Percentiles rank a stretch among this genome's conserved stretches.
Conservation (phyloP, 768 basidiomycete species). For the Lanmaoa pseudosensibilis region DNA sequence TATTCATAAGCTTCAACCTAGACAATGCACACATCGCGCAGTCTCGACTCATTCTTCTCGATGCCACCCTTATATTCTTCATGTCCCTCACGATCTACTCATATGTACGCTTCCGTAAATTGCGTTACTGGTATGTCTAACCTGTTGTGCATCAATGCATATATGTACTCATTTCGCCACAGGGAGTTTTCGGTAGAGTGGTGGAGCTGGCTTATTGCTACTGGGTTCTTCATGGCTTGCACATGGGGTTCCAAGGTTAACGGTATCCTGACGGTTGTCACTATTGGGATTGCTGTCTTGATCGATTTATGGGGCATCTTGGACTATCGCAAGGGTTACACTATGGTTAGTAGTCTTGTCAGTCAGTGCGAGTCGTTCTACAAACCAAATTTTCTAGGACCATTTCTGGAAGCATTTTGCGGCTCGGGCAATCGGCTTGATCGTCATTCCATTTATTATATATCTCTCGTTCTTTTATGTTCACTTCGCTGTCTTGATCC, state of each 20-base stretch:
- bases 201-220: conserved; percentile 93
- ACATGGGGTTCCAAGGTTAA: conserved; percentile 99
- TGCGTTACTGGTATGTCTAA: conserved; percentile 73
- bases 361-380: not conserved
- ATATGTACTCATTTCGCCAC: conserved; percentile 6
- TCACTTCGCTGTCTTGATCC: conserved; percentile 84
- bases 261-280: conserved; percentile 85
- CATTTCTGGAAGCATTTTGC: conserved; percentile 87
- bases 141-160: not conserved
- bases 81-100: conserved; percentile 91
- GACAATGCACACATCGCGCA: conserved; percentile 97
- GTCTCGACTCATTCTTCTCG: conserved; percentile 94
- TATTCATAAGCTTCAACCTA: conserved; percentile 33
- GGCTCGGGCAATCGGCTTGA: conserved; percentile 82
- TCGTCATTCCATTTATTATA: conserved; percentile 82
- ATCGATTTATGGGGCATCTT: conserved; percentile 95
- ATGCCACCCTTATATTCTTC: conserved; percentile 93
- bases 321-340: conserved; percentile 76
- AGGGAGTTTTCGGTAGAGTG: conserved; percentile 88
- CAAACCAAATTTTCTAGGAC: conserved; percentile 49
- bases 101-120: conserved; percentile 92
- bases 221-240: conserved; percentile 92
- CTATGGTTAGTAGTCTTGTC: conserved; percentile 55
- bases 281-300: conserved; percentile 87
- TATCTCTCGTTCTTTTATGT: conserved; percentile 97